Evolutionary conservation across 2,329 filamentous ascomycete genomes (phyloP).

Genomic region (Arthrobotrys sphaeroides): DNA sequence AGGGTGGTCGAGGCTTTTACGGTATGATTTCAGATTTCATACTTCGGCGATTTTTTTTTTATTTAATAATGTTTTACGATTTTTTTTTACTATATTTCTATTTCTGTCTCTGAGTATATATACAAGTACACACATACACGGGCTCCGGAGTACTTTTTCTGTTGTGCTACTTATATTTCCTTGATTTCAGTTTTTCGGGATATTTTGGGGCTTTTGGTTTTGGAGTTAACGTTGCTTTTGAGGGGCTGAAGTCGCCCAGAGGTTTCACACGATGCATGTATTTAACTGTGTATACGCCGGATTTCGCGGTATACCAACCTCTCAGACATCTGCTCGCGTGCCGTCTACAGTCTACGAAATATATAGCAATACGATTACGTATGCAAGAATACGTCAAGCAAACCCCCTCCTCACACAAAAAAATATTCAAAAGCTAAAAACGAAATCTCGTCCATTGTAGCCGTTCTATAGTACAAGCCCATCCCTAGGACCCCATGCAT

Average conservation of each 20-base stretch:
- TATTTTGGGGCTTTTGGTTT: background rate
- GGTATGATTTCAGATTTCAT: too few relatives aligned
- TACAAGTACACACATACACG: background rate
- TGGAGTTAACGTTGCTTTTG: background rate
- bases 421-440: background rate
- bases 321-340: background rate
- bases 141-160: background rate
- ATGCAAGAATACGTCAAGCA: background rate
- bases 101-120: background rate
- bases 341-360: background rate
- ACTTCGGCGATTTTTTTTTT: too few relatives aligned
- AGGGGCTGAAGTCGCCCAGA: background rate
- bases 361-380: background rate
- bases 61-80: background rate
- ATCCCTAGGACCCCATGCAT: background rate
- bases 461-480: background rate
- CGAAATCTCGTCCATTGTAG: background rate
- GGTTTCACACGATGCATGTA: too few relatives aligned
- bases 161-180: background rate
- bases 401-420: background rate
- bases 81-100: background rate
- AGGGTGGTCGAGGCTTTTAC: too few relatives aligned
- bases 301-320: too few relatives aligned
- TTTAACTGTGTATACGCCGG: background rate
- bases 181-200: background rate